Conservation (phyloP, 2,329 filamentous ascomycete genomes). For the Curvularia spicifera region DNA sequence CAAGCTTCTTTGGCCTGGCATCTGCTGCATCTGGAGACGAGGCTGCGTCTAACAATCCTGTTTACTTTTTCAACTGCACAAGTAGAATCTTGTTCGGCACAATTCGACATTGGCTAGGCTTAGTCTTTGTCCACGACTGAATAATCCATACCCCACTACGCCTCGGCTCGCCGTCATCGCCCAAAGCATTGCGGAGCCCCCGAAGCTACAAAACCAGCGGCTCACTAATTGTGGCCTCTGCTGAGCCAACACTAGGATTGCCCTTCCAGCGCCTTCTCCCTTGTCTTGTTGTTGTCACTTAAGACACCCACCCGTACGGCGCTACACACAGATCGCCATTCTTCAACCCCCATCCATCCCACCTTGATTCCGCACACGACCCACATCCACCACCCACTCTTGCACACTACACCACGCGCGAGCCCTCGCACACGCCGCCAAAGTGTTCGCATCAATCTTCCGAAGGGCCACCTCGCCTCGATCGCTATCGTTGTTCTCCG, state of each 20-base stretch:
- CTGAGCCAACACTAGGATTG: constrained; percentile 18
- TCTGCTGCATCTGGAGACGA: constrained; percentile 11
- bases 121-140: constrained; percentile 16
- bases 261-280: constrained; percentile 28
- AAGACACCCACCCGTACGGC: constrained; percentile 21
- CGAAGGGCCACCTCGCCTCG: constrained; percentile 67
- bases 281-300: constrained; percentile 12
- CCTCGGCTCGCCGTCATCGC: constrained; percentile 21
- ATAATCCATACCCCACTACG: constrained; percentile 23
- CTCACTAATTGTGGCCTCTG: constrained; percentile 19
- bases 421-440: constrained; percentile 63
- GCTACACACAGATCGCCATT: constrained; percentile 1
- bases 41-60: constrained; percentile 7
- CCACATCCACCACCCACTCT: constrained; percentile 20
- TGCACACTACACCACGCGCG: constrained; percentile 27
- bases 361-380: constrained; percentile 23
- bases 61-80: not conserved
- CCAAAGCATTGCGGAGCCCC: constrained; percentile 23
- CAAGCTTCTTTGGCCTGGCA: constrained; percentile 20
- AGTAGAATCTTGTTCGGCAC: not conserved
- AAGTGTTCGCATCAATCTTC: constrained; percentile 88
- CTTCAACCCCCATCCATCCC: constrained; percentile 17
- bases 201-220: constrained; percentile 31
- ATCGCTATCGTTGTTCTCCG: constrained; percentile 74
- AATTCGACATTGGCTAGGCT: not conserved